Conservation (phyloP, 805 yeast genomes). For the Starmera dryadoides region DNA sequence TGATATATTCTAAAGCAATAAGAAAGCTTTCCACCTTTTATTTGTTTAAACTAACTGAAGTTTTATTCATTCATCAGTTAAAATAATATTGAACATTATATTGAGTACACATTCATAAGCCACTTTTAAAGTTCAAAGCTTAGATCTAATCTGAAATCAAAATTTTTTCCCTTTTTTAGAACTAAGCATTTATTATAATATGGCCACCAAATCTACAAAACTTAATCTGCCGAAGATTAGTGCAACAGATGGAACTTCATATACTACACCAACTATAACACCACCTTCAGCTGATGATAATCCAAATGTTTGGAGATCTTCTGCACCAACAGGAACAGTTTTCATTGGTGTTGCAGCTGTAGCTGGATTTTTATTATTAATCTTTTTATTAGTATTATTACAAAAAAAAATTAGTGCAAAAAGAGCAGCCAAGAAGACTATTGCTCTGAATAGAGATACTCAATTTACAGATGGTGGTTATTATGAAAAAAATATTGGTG, state of each 20-base stretch:
- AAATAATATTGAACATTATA: no score
- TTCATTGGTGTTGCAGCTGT: constrained; percentile 75
- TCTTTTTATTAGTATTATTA: constrained; percentile 45
- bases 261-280: constrained; percentile 26
- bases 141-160: no score
- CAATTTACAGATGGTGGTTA: constrained; percentile 11
- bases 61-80: no score
- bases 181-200: no score
- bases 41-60: no score
- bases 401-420: constrained; percentile 41
- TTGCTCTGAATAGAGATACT: constrained; percentile 16
- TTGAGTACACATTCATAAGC: no score
- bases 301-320: constrained; percentile 51
- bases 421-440: constrained; percentile 41
- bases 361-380: constrained; percentile 50
- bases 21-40: no score
- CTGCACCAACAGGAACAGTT: constrained; percentile 67
- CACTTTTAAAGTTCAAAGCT: no score
- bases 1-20: no score
- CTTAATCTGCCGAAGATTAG: constrained; percentile 6
- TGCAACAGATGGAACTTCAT: constrained; percentile 7
- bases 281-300: constrained; percentile 54
- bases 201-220: neutral
- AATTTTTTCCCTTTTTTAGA: no score
- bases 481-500: neutral